A percentile compares a stretch with the other conserved stretches of the same genome.
Evolutionary conservation across 2,329 filamentous ascomycete genomes (phyloP).

Genomic region (Phaeophleospora eucalypticola): DNA sequence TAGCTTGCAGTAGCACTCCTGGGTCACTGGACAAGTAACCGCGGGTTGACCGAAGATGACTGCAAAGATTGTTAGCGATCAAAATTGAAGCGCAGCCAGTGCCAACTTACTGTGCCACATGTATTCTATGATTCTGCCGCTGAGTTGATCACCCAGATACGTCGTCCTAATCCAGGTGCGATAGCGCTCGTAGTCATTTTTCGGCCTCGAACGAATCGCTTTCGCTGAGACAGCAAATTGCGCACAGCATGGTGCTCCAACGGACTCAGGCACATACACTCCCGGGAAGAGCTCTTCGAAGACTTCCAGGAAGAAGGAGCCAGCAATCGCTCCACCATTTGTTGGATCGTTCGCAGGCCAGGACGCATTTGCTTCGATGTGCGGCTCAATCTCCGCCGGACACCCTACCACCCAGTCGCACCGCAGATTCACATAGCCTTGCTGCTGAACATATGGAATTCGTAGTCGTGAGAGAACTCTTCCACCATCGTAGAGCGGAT

Average conservation of each 20-base stretch:
- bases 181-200: slow-evolving; percentile 47
- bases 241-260: slow-evolving; percentile 53
- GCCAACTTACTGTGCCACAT: slow-evolving; percentile 51
- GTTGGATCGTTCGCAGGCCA: slow-evolving; percentile 25
- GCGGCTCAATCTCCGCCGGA: slow-evolving; percentile 48
- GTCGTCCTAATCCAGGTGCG: slow-evolving; percentile 49
- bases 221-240: slow-evolving; percentile 52
- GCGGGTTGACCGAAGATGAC: slow-evolving; percentile 31
- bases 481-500: slow-evolving; percentile 46
- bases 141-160: slow-evolving; percentile 44
- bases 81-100: neutral
- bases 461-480: slow-evolving; percentile 48
- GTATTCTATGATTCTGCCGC: slow-evolving; percentile 55
- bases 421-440: slow-evolving; percentile 53
- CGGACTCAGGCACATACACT: slow-evolving; percentile 37
- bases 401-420: slow-evolving; percentile 52
- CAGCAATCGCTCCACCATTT: slow-evolving; percentile 35
- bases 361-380: too few species aligned
- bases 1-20: slow-evolving; percentile 63
- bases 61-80: slow-evolving; percentile 15
- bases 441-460: slow-evolving; percentile 44
- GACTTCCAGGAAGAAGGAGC: slow-evolving; percentile 46
- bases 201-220: slow-evolving; percentile 44
- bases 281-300: slow-evolving; percentile 49
- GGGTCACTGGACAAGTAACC: slow-evolving; percentile 55